Base-by-base conservation (phyloP, 345 rosid species). In the Rhizophora apiculata region DNA sequence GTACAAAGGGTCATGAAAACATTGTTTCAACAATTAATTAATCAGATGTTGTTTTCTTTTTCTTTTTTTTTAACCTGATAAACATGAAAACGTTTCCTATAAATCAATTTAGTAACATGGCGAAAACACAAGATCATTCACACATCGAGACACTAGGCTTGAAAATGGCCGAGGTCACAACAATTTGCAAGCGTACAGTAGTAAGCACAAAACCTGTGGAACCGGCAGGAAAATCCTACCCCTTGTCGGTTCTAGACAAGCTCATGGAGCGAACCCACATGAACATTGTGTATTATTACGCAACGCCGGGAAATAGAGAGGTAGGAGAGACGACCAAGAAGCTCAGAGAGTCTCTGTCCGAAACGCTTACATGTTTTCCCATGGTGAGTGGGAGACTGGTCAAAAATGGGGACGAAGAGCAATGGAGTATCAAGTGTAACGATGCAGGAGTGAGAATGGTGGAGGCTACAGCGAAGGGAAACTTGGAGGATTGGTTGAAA, bases 391-490 rank as follows among this genome's bases (percentile, higher is more conserved):
- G 96, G 19, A 82, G 96, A 60, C 54, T 92, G 69, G 64, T 76
- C 6, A 80, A 64, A 69, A 79, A 78, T 8, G n/a, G 59, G 19
- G 52, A 34, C 37, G 37, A 72, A 31, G 86, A 59, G 18, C 64
- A 52, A 1, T 88, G 96, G 97, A 82, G 69, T 76, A 74, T 92
- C 26, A 87, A 80, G 66, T 89, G 91, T 69, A 92, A 92, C 29
- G 94, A 92, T 60, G 92, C 89, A 0, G 96, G 98, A 7, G 75
- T 89, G 21, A 82, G 96, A 64, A 71, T 81, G 85, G 75, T 89
- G 62, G 96, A 87, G 78, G 88, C 92, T 1, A 81, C 81, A 26
- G 88, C 82, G 0, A 62, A 61, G 31, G 89, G 94, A 1, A 81
- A 85, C 32, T 78, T 88, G 21, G 83, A 85, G 22, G 87, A 85